Evolutionary conservation across 2,329 filamentous ascomycete genomes (phyloP).

Genomic region (Mycosphaerelloides madeirae): DNA sequence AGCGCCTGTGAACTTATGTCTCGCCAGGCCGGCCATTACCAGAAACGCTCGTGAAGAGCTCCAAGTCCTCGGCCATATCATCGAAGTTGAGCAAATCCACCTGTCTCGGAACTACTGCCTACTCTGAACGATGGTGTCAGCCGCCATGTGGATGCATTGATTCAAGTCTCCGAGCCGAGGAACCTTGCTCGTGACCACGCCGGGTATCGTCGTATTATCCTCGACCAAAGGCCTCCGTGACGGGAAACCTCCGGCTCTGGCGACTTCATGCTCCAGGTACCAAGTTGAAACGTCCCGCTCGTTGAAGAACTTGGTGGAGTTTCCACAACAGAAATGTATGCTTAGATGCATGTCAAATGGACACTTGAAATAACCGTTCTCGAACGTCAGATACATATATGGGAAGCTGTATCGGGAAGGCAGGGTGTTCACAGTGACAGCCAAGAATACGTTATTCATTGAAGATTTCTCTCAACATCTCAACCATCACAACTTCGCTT

Average conservation of each 20-base stretch:
- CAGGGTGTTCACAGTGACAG: neutral
- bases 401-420: no score
- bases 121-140: constrained; percentile 65
- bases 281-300: constrained; percentile 31
- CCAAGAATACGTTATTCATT: neutral
- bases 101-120: constrained; percentile 54
- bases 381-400: constrained; percentile 74
- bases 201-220: constrained; percentile 45
- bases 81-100: constrained; percentile 65
- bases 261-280: constrained; percentile 42
- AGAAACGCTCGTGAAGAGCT: constrained; percentile 65
- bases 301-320: constrained; percentile 36
- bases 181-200: constrained; percentile 45
- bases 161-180: constrained; percentile 45
- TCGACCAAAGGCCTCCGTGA: constrained; percentile 42
- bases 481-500: constrained; percentile 7
- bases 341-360: constrained; percentile 70
- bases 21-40: constrained; percentile 65
- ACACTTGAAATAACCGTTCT: constrained; percentile 61
- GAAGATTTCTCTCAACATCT: neutral
- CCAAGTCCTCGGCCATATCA: constrained; percentile 69
- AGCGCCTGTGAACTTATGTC: constrained; percentile 23
- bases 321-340: constrained; percentile 66
- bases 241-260: constrained; percentile 45
- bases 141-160: constrained; percentile 44